Base-by-base conservation (phyloP, 176 grass and related monocot genomes). In the Poa pratensis region DNA sequence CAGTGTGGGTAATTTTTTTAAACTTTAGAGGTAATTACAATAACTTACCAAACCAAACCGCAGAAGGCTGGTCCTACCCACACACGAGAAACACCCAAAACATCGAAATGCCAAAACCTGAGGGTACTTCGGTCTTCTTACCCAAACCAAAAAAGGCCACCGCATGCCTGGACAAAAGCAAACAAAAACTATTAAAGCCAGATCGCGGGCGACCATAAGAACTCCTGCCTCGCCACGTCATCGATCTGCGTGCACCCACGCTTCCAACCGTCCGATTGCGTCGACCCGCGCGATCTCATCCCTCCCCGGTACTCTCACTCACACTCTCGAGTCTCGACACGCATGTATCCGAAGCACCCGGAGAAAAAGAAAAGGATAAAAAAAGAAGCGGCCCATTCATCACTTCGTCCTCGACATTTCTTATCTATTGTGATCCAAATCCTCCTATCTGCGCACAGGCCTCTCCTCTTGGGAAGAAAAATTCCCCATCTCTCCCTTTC, bases 391-490 rank as follows among this genome's bases (percentile, higher is more conserved):
- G 87, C 74, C 65, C 28, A 28, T n/a, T 46, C 78, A 3, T 57
- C 22, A 2, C 70, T 54, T 34, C 48, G 16, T 34, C 71, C 72
- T 69, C 88, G 39, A 19, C 84, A 69, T 88, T 91, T 89, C 87
- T 86, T 46, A 46, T 86, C 93, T 76, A 49, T 70, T 78, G 85
- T 45, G 60, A 97, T 84, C 81, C 92, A 91, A 92, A 84, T 86
- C 84, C 64, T 7, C 24, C 14, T 26, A 15, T 23, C 77, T 48
- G 73, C 83, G 3, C 74, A 71, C 75, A 90, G 71, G 28, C 84
- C 48, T 82, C 72, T 78, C 78, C 83, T 71, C 69, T 62, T 23
- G 55, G 18, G 32, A 20, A 58, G 17, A 58, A 80, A 79, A 79
- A 72, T 83, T 59, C 64, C 58, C 66, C 80, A 66, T 26, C 77